phyloP scores from a whole-genome alignment of 352 stramenopile species.

The Pythium aquatile region DNA sequence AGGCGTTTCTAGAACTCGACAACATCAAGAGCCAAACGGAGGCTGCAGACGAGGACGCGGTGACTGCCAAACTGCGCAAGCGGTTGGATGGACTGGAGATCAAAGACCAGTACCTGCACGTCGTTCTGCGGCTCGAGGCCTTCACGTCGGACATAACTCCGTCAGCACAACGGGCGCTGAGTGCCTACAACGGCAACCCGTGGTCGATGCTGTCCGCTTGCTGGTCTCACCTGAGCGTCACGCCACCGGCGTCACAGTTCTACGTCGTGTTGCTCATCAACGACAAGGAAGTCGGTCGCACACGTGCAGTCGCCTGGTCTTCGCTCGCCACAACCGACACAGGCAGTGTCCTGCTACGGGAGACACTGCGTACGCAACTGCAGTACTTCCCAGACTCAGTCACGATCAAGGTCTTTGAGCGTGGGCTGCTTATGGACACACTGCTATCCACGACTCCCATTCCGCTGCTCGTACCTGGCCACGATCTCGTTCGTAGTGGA shows the following conservation, averaged over 20 bases:
- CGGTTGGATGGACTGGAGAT: constrained; percentile 34
- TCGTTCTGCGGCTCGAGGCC: constrained; percentile 27
- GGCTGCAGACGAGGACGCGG: not conserved
- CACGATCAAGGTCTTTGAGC: constrained; percentile 49
- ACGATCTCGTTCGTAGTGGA: constrained; percentile 15
- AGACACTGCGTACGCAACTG: constrained; percentile 46
- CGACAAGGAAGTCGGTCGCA: constrained; percentile 28
- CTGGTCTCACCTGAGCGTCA: not conserved
- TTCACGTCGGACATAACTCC: not conserved
- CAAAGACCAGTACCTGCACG: constrained; percentile 34
- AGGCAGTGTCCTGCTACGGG: constrained; percentile 43
- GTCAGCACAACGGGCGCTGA: not conserved
- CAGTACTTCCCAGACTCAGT: constrained; percentile 52
- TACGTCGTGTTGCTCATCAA: constrained; percentile 32
- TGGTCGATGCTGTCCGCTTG: constrained; percentile 1
- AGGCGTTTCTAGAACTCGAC: constrained; percentile 44
- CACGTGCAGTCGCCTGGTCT: constrained; percentile 21
- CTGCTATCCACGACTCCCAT: constrained; percentile 51
- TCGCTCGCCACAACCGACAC: not conserved
- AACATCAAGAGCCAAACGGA: not conserved
- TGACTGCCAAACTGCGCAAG: constrained; percentile 23
- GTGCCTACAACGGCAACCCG: not conserved
- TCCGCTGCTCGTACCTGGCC: constrained; percentile 50
- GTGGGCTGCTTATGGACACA: constrained; percentile 32
- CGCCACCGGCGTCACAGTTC: constrained; percentile 3